Base-by-base conservation (phyloP, 345 rosid genomes). In the Pistacia integerrima region DNA sequence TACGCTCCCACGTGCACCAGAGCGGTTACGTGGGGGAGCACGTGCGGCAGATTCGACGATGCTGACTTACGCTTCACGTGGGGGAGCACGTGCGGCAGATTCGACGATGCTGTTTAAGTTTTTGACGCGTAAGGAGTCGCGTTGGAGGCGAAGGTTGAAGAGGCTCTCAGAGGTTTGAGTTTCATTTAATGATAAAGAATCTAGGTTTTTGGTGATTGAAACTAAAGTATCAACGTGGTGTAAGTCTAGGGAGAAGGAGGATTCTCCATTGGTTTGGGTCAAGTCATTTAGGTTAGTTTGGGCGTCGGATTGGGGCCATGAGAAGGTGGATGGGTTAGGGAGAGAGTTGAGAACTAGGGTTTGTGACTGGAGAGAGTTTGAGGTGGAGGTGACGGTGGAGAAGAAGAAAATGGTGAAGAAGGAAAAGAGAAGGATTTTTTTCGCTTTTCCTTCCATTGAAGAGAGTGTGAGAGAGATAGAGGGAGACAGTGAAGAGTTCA, bases 141-240 rank as follows among this genome's bases (percentile, higher is more conserved):
- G 91, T 49, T 79, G 84, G 57, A 96, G 95, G 55, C 97, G 89
- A 55, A 76, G 87, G 83, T 67, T 59, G 89, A 96, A 90, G 74
- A 96, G 97, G 12, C 88, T 77, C 46, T 85, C 79, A 0, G 97
- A 93, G 10, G 92, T 87, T 65, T 51, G 61, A 76, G 92, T 87
- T 65, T 51, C 61, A 76, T 87, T 80, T 54, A 77, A 59, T 76
- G 91, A 85, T 51, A 94, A 74, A 33, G 95, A 90, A 61, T 96
- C 99, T 8, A 96, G 46, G 9, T 41, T 41, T 41, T 41, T 7
- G 46, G 46, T 41, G 46, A 41, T 41, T 41, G 46, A 41, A 41
- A 41, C 9, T 51, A 94, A 73, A 33, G 94, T 89, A 61, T 96
- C 99, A 5, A 96, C n/a, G 82, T 94, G 99, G 79, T 90, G 92